These are phyloP conservation scores for Saccharomycopsis malanga DNA, from an alignment of 805 yeast genomes.

Conservation along the genomic window DNA sequence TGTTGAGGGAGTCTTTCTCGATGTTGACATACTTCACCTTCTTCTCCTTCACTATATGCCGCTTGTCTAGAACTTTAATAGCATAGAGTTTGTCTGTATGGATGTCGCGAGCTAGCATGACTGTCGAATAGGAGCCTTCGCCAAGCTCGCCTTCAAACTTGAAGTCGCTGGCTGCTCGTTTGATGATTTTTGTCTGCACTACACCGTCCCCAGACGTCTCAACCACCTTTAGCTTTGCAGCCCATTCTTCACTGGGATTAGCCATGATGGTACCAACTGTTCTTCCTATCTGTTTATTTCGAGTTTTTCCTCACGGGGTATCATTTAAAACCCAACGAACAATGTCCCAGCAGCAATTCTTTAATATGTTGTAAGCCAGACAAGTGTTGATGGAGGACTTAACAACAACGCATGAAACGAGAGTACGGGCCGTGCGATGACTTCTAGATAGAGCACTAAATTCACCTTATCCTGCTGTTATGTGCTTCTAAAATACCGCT, in stretches of 20 bases:
- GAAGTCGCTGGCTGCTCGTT: conserved; percentile 45
- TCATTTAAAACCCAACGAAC: too few relatives aligned
- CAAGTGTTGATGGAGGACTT: too few relatives aligned
- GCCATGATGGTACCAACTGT: neutral
- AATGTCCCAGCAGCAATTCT: too few relatives aligned
- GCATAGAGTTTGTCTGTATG: conserved; percentile 74
- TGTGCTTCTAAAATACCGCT: too few relatives aligned
- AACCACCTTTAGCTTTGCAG: conserved; percentile 19
- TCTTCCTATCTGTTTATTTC: neutral
- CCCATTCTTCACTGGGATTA: conserved; percentile 18
- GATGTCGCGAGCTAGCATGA: conserved; percentile 74
- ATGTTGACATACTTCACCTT: conserved; percentile 80
- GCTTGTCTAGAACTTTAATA: conserved; percentile 66
- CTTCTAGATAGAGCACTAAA: too few relatives aligned
- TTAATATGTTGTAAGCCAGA: too few relatives aligned
- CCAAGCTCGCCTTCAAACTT: conserved; percentile 85
- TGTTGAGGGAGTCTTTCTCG: conserved; percentile 71
- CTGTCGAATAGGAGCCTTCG: conserved; percentile 95
- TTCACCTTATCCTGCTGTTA: too few relatives aligned
- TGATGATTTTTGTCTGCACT: conserved; percentile 8
- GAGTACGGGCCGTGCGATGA: too few relatives aligned
- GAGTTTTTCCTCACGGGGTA: too few relatives aligned
- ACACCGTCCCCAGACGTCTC: conserved; percentile 10
- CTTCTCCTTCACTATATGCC: conserved; percentile 73
- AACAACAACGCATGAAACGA: too few relatives aligned